Percentiles rank a stretch among this genome's conserved stretches.
Conservation (phyloP, 305 asterid species). For the Fraxinus nigra region DNA sequence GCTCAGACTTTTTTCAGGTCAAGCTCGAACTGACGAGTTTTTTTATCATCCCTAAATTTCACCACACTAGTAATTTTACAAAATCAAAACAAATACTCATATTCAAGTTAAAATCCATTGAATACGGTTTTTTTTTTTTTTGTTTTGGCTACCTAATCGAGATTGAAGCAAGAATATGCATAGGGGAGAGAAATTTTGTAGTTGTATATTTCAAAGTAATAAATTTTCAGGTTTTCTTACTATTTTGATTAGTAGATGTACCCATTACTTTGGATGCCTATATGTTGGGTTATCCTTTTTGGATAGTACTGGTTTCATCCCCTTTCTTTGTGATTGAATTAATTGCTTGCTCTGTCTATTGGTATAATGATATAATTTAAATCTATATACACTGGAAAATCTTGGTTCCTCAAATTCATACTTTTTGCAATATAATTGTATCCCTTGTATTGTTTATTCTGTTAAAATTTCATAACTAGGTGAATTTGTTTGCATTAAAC, state of each 20-base stretch:
- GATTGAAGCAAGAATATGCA: not conserved
- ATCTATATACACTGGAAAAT: not conserved
- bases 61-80: too few species aligned
- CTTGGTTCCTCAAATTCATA: not conserved
- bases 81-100: too few species aligned
- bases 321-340: not conserved
- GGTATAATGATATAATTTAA: not conserved
- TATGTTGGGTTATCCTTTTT: not conserved
- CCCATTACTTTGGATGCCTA: not conserved
- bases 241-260: not conserved
- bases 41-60: too few species aligned
- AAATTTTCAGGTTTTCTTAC: not conserved
- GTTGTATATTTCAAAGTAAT: not conserved
- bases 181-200: not conserved
- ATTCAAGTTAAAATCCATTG: too few species aligned
- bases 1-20: too few species aligned
- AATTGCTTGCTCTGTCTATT: not conserved
- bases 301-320: not conserved
- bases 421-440: not conserved
- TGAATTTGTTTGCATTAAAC: not conserved
- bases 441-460: not conserved
- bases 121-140: not conserved
- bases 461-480: not conserved
- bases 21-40: too few species aligned
- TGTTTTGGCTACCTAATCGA: not conserved